Evolutionary conservation across 163 green algal genomes (phyloP), one percentile per base, ranked within the genome.

Genomic region (Chlorella variabilis): DNA sequence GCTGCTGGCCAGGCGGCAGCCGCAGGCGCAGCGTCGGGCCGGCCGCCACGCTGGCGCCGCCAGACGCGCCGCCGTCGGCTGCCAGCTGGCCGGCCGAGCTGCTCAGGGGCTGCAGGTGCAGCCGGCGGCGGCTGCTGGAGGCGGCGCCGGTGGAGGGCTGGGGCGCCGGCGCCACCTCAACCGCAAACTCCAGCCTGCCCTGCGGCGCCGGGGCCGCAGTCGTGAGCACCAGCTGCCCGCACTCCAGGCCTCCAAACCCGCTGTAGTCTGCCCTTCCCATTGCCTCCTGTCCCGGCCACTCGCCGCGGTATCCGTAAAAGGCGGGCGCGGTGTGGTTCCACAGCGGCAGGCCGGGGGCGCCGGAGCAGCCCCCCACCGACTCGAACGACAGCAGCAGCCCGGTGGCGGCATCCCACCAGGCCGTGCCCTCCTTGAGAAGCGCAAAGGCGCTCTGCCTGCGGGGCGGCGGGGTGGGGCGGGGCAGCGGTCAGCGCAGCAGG

Each of bases 231-330:
- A 86, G 75, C 65, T 73, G 58, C 1, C 73, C 81, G 27, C 81
- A 86, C 31, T 71, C 59, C 42, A 86, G 45, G 3, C 69, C 49
- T 29, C 69, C 45, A 13, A 76, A 82, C 20, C 76, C 76, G 41
- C 56, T 67, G 48, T 78, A 87, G 77, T 87, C 77, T 29, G n/a
- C 42, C 4, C 34, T 31, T 21, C 71, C 29, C 23, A 45, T 59
- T 18, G 56, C 38, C 70, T 85, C 83, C 17, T 49, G 34, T 18
- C 71, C 70, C 5, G 83, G 71, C 71, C 49, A 79, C 71, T 87
- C 83, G 4, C 83, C 83, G 2, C 68, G 20, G 48, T 80, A 87
- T 6, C 83, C 83, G 13, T 77, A 69, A 17, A 87, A 83, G 21
- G 20, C 63, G 11, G 5, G 17, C 2, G 70, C 77, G 15, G 65